Evolutionary conservation across 225 moss, liverwort and hornwort genomes (phyloP).

Genomic region (Polytrichum formosum): DNA sequence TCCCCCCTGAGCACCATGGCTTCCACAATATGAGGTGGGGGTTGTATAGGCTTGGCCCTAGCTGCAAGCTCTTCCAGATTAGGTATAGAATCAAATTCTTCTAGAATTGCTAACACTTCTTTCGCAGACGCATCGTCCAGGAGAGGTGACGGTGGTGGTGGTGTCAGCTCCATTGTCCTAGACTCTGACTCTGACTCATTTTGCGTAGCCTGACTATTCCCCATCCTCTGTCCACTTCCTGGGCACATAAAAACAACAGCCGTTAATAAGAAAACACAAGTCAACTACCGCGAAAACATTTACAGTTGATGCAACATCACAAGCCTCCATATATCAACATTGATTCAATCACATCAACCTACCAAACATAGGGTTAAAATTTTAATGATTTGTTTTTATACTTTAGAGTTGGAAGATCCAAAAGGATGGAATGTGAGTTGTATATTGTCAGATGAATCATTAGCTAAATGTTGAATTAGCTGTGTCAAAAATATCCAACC

Average conservation of each 20-base stretch:
- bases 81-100: conserved; percentile 16
- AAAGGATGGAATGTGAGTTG: too few species aligned
- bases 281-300: too few species aligned
- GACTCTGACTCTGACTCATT: not conserved
- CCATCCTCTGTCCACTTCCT: conserved; percentile 18
- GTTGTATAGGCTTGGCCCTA: conserved; percentile 21
- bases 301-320: too few species aligned
- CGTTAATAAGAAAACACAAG: not conserved
- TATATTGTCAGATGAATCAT: too few species aligned
- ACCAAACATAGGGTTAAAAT: too few species aligned
- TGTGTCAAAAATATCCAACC: too few species aligned
- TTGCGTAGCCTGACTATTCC: conserved; percentile 18
- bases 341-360: too few species aligned
- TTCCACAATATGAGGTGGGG: conserved; percentile 21
- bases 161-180: conserved; percentile 10
- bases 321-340: too few species aligned
- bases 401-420: too few species aligned
- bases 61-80: conserved; percentile 17
- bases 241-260: not conserved
- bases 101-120: conserved; percentile 1
- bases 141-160: conserved; percentile 21
- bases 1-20: conserved; percentile 18
- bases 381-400: too few species aligned
- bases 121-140: conserved; percentile 14
- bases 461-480: too few species aligned